Base-by-base conservation (phyloP, 441 rosid genomes). In the Codiaeum variegatum region DNA sequence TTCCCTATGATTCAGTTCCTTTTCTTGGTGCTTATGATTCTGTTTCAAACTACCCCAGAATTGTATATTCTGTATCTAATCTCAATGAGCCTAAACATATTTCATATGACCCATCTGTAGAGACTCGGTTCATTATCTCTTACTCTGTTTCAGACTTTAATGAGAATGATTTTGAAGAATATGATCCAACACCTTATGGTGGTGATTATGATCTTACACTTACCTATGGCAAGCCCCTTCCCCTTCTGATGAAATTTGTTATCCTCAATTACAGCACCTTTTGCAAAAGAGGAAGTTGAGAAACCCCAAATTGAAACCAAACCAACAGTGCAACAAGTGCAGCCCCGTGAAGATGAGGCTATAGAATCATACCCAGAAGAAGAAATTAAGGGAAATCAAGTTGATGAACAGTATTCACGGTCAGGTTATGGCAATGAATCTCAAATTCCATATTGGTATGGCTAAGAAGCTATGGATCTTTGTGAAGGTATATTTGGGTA, bases 401-500 rank as follows among this genome's bases (percentile, higher is more conserved):
- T 8, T 16, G 78, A 62, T 4, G 62, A 36, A 47, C 13, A 40
- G 26, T 10, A 21, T 68, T 52, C 58, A 1, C n/a, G 2, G 55
- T 16, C 46, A 13, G 73, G 56, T 10, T 29, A 60, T 21, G 66
- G 16, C 12, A 68, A 49, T 31, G 78, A 73, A 62, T 42, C 75
- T 60, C 88, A 81, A 60, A 47, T 86, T 68, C 90, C 91, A 18
- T 82, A 89, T 19, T 96, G 96, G 51, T 86, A 82, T 74, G 97
- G 96, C 16, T 82, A 90, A 75, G 94, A 91, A 73, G 86, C 96
- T 1, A 73, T 90, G 78, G 97, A 94, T 66, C 73, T 94, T 0
- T 94, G 98, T 62, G 96, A 91, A 60, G 79, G 88, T 15, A 23
- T 91, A 67, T 89, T 86, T 18, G 94, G 97, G 7, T 87, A 88